phyloP scores from a whole-genome alignment of 2,329 filamentous ascomycete genomes.

The Bipolaris cookei region DNA sequence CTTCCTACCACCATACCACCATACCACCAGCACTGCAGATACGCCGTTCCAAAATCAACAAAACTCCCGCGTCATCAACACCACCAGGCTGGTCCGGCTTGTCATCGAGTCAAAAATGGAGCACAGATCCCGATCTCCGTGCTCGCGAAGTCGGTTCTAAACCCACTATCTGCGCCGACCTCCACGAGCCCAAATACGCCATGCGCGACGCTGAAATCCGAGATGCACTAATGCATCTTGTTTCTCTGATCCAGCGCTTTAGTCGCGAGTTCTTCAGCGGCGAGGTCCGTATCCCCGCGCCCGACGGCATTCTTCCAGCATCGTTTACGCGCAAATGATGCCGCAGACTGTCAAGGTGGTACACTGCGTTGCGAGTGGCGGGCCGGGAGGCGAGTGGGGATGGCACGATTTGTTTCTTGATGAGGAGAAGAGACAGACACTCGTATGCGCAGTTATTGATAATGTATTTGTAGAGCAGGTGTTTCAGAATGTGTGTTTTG shows the following conservation, averaged over 20 bases:
- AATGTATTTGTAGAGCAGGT: slow-evolving; percentile 43
- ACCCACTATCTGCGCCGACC: not conserved
- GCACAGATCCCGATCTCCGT: not conserved
- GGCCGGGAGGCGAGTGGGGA: slow-evolving; percentile 26
- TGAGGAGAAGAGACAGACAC: slow-evolving; percentile 23
- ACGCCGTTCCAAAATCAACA: too few species aligned
- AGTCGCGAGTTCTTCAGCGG: not conserved
- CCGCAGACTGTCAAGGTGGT: slow-evolving; percentile 33
- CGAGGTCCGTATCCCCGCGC: slow-evolving; percentile 12
- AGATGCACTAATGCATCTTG: slow-evolving; percentile 28
- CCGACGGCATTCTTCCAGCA: not conserved
- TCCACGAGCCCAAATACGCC: slow-evolving; percentile 32
- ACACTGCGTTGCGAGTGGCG: slow-evolving; percentile 34
- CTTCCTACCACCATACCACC: too few species aligned
- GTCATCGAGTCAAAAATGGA: not conserved
- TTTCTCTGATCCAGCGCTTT: slow-evolving; percentile 18
- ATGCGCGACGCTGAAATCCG: slow-evolving; percentile 36
- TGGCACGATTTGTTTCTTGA: slow-evolving; percentile 37
- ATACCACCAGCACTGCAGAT: too few species aligned
- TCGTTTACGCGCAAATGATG: slow-evolving; percentile 11
- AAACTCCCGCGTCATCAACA: fast-evolving
- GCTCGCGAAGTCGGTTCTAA: not conserved
- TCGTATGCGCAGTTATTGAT: slow-evolving; percentile 38
- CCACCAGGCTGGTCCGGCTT: not conserved
- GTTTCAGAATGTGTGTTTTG: slow-evolving; percentile 36